Conservation (phyloP, 352 stramenopile species). For the Pythium grandisporangium region DNA sequence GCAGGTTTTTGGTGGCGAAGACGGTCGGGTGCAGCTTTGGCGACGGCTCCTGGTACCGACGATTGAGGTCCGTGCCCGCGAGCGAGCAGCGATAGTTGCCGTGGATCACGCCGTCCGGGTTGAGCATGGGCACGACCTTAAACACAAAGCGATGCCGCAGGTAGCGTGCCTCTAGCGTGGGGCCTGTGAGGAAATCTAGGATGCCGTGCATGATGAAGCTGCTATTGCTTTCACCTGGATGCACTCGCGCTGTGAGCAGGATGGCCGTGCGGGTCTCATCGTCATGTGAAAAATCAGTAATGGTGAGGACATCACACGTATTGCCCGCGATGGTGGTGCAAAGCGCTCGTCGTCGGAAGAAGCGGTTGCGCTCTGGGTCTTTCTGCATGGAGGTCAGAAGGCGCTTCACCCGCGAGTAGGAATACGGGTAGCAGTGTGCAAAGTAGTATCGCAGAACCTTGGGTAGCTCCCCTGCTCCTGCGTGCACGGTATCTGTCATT, state of each 20-base stretch:
- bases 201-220: conserved; percentile 88
- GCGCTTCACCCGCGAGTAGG: conserved; percentile 62
- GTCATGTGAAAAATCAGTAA: conserved; percentile 70
- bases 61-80: conserved; percentile 83
- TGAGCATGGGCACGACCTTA: conserved; percentile 91
- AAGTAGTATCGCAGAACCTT: conserved; percentile 43
- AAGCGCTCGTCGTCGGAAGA: conserved; percentile 52
- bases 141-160: conserved; percentile 84
- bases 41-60: conserved; percentile 51
- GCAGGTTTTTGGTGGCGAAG: conserved; percentile 59
- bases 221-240: conserved; percentile 85
- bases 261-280: conserved; percentile 52
- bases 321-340: conserved; percentile 82
- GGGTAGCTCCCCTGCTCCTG: conserved; percentile 3
- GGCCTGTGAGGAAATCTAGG: conserved; percentile 76
- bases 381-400: conserved; percentile 46
- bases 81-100: conserved; percentile 88
- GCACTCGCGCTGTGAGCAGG: conserved; percentile 78
- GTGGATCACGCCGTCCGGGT: conserved; percentile 88
- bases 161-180: conserved; percentile 50
- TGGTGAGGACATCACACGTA: conserved; percentile 82
- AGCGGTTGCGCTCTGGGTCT: conserved; percentile 29
- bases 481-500: conserved; percentile 3
- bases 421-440: conserved; percentile 82
- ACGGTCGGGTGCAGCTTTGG: conserved; percentile 68